phyloP scores from a whole-genome alignment of 768 basidiomycete genomes.

The Tylopilus rubrobrunneus region DNA sequence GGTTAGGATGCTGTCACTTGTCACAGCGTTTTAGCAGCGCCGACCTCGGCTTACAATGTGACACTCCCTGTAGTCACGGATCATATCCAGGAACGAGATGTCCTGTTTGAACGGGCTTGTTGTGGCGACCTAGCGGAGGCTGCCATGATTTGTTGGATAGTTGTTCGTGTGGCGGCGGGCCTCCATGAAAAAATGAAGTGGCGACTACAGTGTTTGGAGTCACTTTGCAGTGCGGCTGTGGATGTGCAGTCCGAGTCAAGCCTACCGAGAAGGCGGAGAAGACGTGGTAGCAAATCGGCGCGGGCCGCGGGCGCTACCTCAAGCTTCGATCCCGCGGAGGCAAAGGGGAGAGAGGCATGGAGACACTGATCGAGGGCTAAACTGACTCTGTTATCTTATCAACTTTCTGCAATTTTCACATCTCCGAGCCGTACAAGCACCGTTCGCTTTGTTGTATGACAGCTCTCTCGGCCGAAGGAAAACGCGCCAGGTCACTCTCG shows the following conservation, averaged over 20 bases:
- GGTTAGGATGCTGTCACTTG: not conserved
- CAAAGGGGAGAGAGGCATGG: not conserved
- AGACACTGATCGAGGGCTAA: constrained; percentile 11
- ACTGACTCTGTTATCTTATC: constrained; percentile 26
- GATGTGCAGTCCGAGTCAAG: constrained; percentile 1
- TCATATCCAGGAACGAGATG: constrained; percentile 8
- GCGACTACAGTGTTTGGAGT: constrained; percentile 2
- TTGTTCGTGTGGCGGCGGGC: not conserved
- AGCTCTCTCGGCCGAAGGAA: not conserved
- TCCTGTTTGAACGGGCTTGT: not conserved
- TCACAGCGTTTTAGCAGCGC: not conserved
- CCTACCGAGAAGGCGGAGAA: constrained; percentile 7
- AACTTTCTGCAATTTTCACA: constrained; percentile 4
- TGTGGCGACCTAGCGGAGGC: not conserved
- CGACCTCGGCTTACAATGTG: not conserved
- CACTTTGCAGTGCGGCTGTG: not conserved
- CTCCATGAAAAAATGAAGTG: constrained; percentile 1
- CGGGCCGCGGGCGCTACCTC: not conserved
- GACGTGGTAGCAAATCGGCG: not conserved
- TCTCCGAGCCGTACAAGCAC: constrained; percentile 22
- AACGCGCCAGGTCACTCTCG: constrained; percentile 6
- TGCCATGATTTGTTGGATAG: not conserved
- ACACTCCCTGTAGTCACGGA: constrained; percentile 13
- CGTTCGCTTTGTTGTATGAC: constrained; percentile 2
- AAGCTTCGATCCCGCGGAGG: constrained; percentile 23